Evolutionary conservation across 768 basidiomycete species (phyloP).

Genomic region (Boletus edulis): DNA sequence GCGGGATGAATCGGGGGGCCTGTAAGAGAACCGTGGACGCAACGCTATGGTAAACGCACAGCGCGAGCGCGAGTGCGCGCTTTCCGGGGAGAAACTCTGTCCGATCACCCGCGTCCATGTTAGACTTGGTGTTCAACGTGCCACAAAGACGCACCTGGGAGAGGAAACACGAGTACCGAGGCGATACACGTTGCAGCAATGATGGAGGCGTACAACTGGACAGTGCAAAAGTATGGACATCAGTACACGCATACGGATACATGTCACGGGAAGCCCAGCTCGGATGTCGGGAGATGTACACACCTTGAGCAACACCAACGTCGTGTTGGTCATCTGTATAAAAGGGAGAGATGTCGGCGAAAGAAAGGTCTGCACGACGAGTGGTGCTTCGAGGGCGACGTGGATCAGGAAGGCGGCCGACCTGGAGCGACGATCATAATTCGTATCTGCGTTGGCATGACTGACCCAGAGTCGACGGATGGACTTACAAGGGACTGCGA

Average conservation of each 20-base stretch:
- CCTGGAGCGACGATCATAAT: slow-evolving; percentile 29
- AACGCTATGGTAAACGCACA: slow-evolving; percentile 74
- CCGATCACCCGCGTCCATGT: background rate
- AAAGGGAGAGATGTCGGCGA: slow-evolving; percentile 65
- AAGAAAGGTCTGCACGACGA: slow-evolving; percentile 75
- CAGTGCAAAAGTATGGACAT: too few relatives aligned
- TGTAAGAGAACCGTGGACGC: slow-evolving; percentile 73
- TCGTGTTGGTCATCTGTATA: slow-evolving; percentile 79
- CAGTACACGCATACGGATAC: too few relatives aligned
- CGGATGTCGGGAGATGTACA: background rate
- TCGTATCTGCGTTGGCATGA: background rate
- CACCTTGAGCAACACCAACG: slow-evolving; percentile 73
- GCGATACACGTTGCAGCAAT: slow-evolving; percentile 59
- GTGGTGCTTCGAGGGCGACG: slow-evolving; percentile 72
- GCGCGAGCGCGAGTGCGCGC: slow-evolving; percentile 72
- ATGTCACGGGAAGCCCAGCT: background rate
- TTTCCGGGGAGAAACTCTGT: slow-evolving; percentile 83
- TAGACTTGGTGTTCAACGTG: background rate
- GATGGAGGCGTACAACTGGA: slow-evolving; percentile 69
- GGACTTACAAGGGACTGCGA: slow-evolving; percentile 43
- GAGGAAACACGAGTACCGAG: slow-evolving; percentile 58
- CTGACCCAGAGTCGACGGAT: background rate
- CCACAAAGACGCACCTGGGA: slow-evolving; percentile 58
- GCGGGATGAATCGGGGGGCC: slow-evolving; percentile 77
- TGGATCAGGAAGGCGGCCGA: slow-evolving; percentile 75